These are phyloP conservation scores for Keithomyces neogunnii DNA, from an alignment of 2,329 filamentous ascomycete species.

Conservation along the genomic window DNA sequence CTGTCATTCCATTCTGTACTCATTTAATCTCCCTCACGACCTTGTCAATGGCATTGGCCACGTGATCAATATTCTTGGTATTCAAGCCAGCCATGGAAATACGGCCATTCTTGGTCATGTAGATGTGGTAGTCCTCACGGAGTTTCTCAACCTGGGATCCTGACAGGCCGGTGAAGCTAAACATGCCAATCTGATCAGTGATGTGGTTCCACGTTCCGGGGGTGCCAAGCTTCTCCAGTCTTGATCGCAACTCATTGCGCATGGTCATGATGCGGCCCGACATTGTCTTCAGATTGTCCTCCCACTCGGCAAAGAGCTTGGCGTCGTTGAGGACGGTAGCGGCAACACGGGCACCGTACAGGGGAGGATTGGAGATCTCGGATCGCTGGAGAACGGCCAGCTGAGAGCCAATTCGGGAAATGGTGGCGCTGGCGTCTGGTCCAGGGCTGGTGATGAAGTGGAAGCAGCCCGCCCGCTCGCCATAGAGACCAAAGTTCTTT, in stretches of 20 bases:
- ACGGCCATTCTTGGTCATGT: constrained; percentile 96
- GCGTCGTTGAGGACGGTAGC: constrained; percentile 76
- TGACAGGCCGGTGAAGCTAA: constrained; percentile 79
- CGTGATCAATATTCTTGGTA: constrained; percentile 83
- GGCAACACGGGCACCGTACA: constrained; percentile 88
- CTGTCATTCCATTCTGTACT: not conserved
- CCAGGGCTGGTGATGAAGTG: constrained; percentile 77
- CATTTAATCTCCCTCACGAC: constrained; percentile 46
- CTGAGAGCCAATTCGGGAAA: constrained; percentile 68
- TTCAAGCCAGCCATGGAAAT: constrained; percentile 99
- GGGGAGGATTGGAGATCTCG: constrained; percentile 94
- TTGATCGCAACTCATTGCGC: constrained; percentile 67
- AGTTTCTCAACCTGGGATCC: constrained; percentile 67
- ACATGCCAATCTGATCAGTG: constrained; percentile 99
- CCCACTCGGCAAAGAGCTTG: constrained; percentile 80
- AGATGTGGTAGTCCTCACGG: constrained; percentile 64
- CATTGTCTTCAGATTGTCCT: constrained; percentile 87
- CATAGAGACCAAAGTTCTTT: constrained; percentile 97
- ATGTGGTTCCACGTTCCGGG: constrained; percentile 96
- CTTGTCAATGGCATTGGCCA: constrained; percentile 81
- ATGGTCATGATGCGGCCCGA: constrained; percentile 90
- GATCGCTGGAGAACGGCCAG: constrained; percentile 90
- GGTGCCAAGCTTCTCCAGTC: constrained; percentile 77
- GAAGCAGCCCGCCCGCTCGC: constrained; percentile 92
- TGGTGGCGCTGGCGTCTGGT: constrained; percentile 53